These are phyloP conservation scores for Chaetomium globosum DNA, from an alignment of 2,329 filamentous ascomycete genomes.

Conservation along the genomic window DNA sequence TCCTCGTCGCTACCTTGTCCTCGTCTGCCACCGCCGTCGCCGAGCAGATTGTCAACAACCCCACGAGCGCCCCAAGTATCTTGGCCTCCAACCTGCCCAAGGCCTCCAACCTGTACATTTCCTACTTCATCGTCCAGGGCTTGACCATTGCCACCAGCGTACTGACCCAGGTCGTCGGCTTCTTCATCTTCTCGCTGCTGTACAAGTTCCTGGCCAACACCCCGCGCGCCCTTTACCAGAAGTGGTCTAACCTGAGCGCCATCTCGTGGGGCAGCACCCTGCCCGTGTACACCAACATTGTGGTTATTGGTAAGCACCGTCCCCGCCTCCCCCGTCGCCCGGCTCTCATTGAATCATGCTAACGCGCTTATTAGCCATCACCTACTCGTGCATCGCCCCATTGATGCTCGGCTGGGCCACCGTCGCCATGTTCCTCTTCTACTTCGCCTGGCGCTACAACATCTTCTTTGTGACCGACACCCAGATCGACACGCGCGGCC, in stretches of 20 bases:
- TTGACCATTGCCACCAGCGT: constrained; percentile 74
- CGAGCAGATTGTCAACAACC: constrained; percentile 63
- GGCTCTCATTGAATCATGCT: not conserved
- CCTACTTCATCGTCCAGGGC: constrained; percentile 92
- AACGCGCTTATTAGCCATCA: constrained; percentile 63
- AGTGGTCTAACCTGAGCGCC: constrained; percentile 73
- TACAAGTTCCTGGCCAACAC: constrained; percentile 75
- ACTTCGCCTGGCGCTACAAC: constrained; percentile 88
- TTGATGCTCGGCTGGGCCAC: constrained; percentile 81
- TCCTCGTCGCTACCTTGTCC: constrained; percentile 80
- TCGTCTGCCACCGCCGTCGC: constrained; percentile 76
- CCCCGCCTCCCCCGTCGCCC: constrained; percentile 31
- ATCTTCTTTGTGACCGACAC: constrained; percentile 84
- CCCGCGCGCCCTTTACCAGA: constrained; percentile 76
- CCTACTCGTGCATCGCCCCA: constrained; percentile 84
- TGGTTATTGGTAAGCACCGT: constrained; percentile 66
- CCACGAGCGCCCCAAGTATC: constrained; percentile 62
- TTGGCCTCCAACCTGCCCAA: constrained; percentile 76
- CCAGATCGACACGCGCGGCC: constrained; percentile 81
- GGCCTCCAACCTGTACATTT: constrained; percentile 91
- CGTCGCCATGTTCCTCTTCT: constrained; percentile 77
- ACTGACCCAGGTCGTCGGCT: constrained; percentile 70
- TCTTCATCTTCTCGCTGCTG: constrained; percentile 73
- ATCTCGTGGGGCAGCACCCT: constrained; percentile 84
- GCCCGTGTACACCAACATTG: constrained; percentile 79